phyloP scores from a whole-genome alignment of 345 rosid species.

The Barbarea vulgaris region DNA sequence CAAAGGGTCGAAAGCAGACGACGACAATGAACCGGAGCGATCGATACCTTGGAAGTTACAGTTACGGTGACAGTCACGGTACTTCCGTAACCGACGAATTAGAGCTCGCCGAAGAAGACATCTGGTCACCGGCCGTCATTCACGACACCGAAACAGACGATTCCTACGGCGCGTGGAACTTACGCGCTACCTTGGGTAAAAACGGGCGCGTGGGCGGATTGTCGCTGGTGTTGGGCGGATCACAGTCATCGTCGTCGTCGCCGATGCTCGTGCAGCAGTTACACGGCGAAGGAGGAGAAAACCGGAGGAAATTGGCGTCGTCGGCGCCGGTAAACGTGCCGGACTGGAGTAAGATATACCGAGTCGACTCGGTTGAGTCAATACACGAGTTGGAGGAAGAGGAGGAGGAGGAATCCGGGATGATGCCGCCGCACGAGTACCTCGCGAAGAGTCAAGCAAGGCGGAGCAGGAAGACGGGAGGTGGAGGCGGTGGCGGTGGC shows the following conservation, averaged over 20 bases:
- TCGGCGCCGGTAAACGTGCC: constrained; percentile 95
- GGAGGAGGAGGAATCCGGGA: constrained; percentile 48
- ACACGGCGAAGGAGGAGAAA: constrained; percentile 46
- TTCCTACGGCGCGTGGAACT: constrained; percentile 45
- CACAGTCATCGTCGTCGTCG: constrained; percentile 41
- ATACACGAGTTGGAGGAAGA: constrained; percentile 63
- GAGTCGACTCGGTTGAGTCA: constrained; percentile 78
- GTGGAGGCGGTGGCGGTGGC: constrained; percentile 33
- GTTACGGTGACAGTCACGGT: constrained; percentile 33
- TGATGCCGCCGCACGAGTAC: constrained; percentile 97
- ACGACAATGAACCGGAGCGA: constrained; percentile 40
- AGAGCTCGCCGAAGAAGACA: constrained; percentile 76
- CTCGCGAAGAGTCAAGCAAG: constrained; percentile 67
- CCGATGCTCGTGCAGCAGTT: constrained; percentile 71
- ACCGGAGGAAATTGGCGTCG: constrained; percentile 23
- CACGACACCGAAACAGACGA: constrained; percentile 5
- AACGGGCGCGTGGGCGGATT: constrained; percentile 60
- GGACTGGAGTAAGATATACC: constrained; percentile 88
- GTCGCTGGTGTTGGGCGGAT: constrained; percentile 51
- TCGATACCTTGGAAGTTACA: constrained; percentile 38
- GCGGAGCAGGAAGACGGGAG: constrained; percentile 46
- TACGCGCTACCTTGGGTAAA: constrained; percentile 32
- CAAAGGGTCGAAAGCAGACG: constrained; percentile 26
- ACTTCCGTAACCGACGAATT: constrained; percentile 33
- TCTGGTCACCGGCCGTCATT: constrained; percentile 64